Conservation (phyloP, 345 rosid genomes). For the Kandelia obovata region DNA sequence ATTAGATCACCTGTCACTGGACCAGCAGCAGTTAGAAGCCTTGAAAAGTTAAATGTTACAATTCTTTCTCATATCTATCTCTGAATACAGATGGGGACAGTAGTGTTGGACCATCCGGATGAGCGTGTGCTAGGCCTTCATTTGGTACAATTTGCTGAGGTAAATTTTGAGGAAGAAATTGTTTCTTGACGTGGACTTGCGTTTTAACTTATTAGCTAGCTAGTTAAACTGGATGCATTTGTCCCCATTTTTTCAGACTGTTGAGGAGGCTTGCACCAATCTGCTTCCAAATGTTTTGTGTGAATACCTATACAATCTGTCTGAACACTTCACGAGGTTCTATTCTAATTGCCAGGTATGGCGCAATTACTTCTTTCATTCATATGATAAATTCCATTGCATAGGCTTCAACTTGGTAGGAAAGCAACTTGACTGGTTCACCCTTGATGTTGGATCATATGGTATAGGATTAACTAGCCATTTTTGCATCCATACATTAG, state of each 20-base stretch:
- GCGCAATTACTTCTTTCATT: not conserved
- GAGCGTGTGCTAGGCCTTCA: slow-evolving; percentile 84
- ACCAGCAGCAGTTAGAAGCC: not conserved
- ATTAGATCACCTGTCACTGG: not conserved
- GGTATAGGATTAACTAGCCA: too few species aligned
- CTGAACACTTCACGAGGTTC: slow-evolving; percentile 69
- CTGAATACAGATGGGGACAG: slow-evolving; percentile 43
- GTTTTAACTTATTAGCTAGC: not conserved
- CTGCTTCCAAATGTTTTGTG: slow-evolving; percentile 71
- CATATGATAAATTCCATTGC: not conserved
- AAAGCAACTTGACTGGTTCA: not conserved
- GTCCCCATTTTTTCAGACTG: slow-evolving; percentile 46
- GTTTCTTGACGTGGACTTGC: slow-evolving; percentile 3
- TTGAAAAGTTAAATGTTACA: not conserved
- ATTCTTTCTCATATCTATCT: slow-evolving; percentile 8
- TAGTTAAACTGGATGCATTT: not conserved
- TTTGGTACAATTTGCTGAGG: slow-evolving; percentile 86
- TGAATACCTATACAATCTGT: slow-evolving; percentile 70
- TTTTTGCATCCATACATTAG: too few species aligned
- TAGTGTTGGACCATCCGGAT: slow-evolving; percentile 56
- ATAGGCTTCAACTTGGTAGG: not conserved
- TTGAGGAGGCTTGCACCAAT: slow-evolving; percentile 78
- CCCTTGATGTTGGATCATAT: too few species aligned
- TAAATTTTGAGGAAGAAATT: slow-evolving; percentile 5
- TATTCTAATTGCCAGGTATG: slow-evolving; percentile 75